Evolutionary conservation across 78 protist species (phyloP), one percentile per base, ranked within the genome.

Genomic region (Emiliania huxleyi): DNA sequence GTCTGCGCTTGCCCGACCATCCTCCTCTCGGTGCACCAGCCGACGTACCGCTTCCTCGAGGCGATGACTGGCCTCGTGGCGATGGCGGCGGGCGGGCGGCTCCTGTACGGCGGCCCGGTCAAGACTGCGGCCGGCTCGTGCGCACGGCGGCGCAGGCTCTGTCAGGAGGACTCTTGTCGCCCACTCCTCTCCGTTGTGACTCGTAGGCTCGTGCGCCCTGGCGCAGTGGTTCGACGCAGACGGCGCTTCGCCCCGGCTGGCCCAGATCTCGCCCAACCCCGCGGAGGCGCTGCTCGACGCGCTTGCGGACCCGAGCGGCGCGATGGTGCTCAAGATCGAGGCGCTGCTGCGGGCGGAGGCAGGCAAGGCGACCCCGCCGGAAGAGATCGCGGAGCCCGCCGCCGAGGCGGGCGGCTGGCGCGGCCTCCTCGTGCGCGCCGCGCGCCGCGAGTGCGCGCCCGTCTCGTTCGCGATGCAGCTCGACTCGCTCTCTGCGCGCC

Each of bases 281-380:
- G 89, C 89, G 11, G 89, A 81, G 89, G 89, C 89, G 56, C 56
- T 81, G 40, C 89, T 81, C 56, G 89, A 81, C 18, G 23, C 29
- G 55, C 35, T 62, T 5, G 75, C 75, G n/a, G 75, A 62, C 12
- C 23, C 75, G 75, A 26, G 37, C 37, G 37, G 33, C 23, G 75
- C 11, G 37, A 62, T 62, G 75, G 29, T 2, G n/a, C 8, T 23
- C 23, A 8, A 62, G 11, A 21, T 62, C 75, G 75, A 62, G 23
- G 37, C 37, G 37, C 33, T 62, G n/a, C 3, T 62, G 8, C 37
- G 33, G 29, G 38, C 5, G 37, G 40, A 40, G 2, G n/a, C 49
- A 38, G 22, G 48, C 15, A 38, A n/a, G 11, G 81, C 33, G 81
- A 43, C 81, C 23, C 43, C 35, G 25, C 81, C 35, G 43, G 81